phyloP scores from a whole-genome alignment of 176 grass and related monocot species.

The Oryza coarctata region DNA sequence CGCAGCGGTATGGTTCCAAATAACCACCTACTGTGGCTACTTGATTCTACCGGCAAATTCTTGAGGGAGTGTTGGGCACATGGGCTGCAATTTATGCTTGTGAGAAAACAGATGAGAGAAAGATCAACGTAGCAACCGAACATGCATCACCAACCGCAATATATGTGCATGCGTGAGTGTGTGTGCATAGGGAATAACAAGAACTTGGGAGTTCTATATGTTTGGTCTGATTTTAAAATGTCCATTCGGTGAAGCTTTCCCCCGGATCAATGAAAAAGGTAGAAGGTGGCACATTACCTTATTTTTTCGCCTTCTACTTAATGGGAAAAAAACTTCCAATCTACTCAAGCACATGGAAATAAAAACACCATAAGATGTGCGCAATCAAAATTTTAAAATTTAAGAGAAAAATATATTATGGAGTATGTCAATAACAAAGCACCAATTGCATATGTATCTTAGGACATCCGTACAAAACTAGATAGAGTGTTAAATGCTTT shows the following conservation, averaged over 20 bases:
- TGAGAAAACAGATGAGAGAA: background rate
- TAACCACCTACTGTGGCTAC: background rate
- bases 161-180: background rate
- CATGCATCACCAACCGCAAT: background rate
- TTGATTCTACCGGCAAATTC: background rate
- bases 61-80: background rate
- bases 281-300: too few relatives aligned
- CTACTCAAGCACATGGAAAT: background rate
- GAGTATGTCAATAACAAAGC: too few relatives aligned
- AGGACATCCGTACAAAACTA: too few relatives aligned
- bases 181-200: background rate
- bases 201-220: background rate
- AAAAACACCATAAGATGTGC: background rate
- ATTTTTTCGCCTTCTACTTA: too few relatives aligned
- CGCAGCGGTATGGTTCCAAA: background rate
- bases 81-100: background rate
- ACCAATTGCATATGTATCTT: too few relatives aligned
- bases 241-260: background rate
- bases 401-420: background rate
- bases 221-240: background rate
- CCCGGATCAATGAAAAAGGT: too few relatives aligned
- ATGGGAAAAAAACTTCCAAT: background rate
- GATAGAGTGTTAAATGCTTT: too few relatives aligned
- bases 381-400: background rate
- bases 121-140: background rate